Evolutionary conservation across 2,329 filamentous ascomycete genomes (phyloP).

Genomic region (Penicillium crustosum): DNA sequence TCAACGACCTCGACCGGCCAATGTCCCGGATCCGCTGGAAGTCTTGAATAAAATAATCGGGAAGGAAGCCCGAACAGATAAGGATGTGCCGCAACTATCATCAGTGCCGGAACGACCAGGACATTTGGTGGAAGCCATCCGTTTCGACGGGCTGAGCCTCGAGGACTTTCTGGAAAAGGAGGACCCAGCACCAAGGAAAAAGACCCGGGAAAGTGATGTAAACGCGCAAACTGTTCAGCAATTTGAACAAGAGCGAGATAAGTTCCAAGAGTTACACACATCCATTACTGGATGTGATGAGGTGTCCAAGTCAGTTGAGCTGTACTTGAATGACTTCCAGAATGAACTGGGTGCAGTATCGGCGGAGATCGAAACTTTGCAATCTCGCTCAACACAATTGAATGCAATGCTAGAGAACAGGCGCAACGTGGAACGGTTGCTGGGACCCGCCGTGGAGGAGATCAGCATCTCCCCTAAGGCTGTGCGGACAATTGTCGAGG

Average conservation of each 20-base stretch:
- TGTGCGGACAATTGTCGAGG: constrained; percentile 82
- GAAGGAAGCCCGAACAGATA: constrained; percentile 24
- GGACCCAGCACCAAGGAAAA: constrained; percentile 27
- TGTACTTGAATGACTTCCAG: constrained; percentile 87
- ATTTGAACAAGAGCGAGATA: constrained; percentile 77
- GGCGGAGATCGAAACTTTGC: constrained; percentile 89
- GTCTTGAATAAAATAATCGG: constrained; percentile 65
- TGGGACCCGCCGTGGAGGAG: constrained; percentile 88
- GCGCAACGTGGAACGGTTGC: constrained; percentile 80
- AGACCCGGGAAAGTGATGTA: constrained; percentile 35
- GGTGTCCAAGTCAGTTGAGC: constrained; percentile 88
- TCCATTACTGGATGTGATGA: constrained; percentile 90
- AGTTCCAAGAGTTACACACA: constrained; percentile 84
- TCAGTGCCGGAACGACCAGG: constrained; percentile 36
- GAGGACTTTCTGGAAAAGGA: constrained; percentile 62
- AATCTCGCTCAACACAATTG: constrained; percentile 78
- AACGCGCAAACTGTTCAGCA: constrained; percentile 66
- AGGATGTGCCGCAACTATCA: constrained; percentile 9
- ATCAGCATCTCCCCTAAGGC: constrained; percentile 82
- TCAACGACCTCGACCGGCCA: constrained; percentile 50
- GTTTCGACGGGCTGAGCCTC: constrained; percentile 77
- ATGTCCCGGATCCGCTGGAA: constrained; percentile 68
- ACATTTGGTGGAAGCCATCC: constrained; percentile 63
- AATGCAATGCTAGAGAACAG: constrained; percentile 86
- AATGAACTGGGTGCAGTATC: constrained; percentile 90